These are phyloP conservation scores for Parastagonospora avenae DNA, from an alignment of 2,329 filamentous ascomycete species.

Conservation along the genomic window DNA sequence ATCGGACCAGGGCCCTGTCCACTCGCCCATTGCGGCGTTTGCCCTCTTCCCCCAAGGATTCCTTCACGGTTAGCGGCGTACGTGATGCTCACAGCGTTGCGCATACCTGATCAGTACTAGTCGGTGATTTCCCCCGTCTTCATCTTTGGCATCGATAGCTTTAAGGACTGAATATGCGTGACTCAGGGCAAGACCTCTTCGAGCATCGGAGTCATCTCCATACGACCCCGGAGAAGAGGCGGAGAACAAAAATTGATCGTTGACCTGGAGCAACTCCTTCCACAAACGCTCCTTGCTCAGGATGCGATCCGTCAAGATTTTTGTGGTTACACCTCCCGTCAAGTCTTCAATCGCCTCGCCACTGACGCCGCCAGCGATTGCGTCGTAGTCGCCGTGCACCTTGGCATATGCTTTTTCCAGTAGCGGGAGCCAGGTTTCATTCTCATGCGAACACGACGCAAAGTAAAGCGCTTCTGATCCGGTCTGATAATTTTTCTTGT, in stretches of 20 bases:
- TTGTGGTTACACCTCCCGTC: slow-evolving; percentile 71
- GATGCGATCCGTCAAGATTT: slow-evolving; percentile 70
- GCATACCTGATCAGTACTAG: slow-evolving; percentile 65
- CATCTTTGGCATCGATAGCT: slow-evolving; percentile 59
- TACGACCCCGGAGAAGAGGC: slow-evolving; percentile 61
- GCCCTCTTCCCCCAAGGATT: slow-evolving; percentile 78
- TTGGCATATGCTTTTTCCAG: slow-evolving; percentile 86
- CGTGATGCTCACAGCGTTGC: slow-evolving; percentile 15
- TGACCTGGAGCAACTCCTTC: slow-evolving; percentile 76
- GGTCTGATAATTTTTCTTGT: slow-evolving; percentile 71
- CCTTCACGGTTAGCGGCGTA: slow-evolving; percentile 41
- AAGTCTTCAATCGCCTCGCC: slow-evolving; percentile 63
- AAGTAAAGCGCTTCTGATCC: slow-evolving; percentile 80
- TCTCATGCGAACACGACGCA: slow-evolving; percentile 72
- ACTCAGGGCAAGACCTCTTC: slow-evolving; percentile 49
- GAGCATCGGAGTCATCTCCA: slow-evolving; percentile 63
- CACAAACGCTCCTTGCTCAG: slow-evolving; percentile 81
- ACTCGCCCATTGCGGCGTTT: slow-evolving; percentile 58
- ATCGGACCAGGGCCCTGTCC: slow-evolving; percentile 81
- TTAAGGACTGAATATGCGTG: slow-evolving; percentile 64
- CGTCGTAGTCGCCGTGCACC: slow-evolving; percentile 77
- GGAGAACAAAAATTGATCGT: slow-evolving; percentile 77
- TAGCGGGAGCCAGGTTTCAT: slow-evolving; percentile 81
- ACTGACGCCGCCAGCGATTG: slow-evolving; percentile 71
- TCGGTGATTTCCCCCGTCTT: slow-evolving; percentile 47